These are phyloP conservation scores for Protomyces pachydermus DNA, from an alignment of 1,139 yeast genomes.

Conservation along the genomic window DNA sequence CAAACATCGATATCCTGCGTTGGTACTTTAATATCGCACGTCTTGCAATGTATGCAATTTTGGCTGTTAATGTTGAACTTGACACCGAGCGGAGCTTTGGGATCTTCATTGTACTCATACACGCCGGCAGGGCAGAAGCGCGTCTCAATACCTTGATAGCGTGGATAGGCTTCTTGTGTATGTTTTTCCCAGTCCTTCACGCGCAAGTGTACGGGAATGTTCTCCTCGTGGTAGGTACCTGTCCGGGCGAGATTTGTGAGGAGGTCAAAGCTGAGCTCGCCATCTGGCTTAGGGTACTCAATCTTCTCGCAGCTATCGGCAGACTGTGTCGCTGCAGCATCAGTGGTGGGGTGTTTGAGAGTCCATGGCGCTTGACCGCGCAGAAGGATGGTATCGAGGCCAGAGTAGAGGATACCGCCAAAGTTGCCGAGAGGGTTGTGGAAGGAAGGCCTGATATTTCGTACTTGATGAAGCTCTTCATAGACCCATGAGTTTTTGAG, in stretches of 20 bases:
- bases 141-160: slow-evolving; percentile 77
- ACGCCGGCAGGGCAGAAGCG: slow-evolving; percentile 98
- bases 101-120: slow-evolving; percentile 81
- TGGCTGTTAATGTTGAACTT: slow-evolving; percentile 89
- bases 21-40: slow-evolving; percentile 91
- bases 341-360: slow-evolving; percentile 62
- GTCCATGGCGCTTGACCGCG: slow-evolving; percentile 87
- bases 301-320: slow-evolving; percentile 67
- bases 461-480: slow-evolving; percentile 71
- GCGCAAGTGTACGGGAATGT: slow-evolving; percentile 81
- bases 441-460: slow-evolving; percentile 91
- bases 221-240: slow-evolving; percentile 93
- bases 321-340: slow-evolving; percentile 61
- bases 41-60: slow-evolving; percentile 92
- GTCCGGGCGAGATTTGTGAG: slow-evolving; percentile 90
- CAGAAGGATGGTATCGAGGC: slow-evolving; percentile 71
- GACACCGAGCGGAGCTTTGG: slow-evolving; percentile 55
- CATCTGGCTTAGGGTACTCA: slow-evolving; percentile 92
- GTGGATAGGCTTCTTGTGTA: slow-evolving; percentile 63
- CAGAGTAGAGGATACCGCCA: slow-evolving; percentile 81
- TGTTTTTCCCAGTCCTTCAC: slow-evolving; percentile 70
- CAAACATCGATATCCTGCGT: slow-evolving; percentile 70
- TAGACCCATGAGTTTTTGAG: slow-evolving; percentile 78
- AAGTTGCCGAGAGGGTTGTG: slow-evolving; percentile 61
- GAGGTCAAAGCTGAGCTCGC: slow-evolving; percentile 79